phyloP scores from a whole-genome alignment of 371 early-diverging fungal species.

The Mucor indicus region DNA sequence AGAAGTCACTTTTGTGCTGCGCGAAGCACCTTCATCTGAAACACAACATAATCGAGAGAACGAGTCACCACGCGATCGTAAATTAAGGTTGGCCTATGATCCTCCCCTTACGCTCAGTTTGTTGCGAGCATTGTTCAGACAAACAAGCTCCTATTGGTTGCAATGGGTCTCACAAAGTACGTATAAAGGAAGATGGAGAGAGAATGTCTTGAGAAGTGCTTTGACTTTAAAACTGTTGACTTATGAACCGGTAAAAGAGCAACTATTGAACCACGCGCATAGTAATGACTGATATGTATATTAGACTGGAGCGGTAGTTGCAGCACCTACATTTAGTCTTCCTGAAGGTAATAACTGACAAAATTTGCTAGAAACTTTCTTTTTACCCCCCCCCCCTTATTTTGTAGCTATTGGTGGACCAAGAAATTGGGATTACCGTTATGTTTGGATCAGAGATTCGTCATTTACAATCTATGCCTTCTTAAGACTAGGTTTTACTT shows the following conservation, averaged over 20 bases:
- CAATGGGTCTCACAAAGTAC: conserved; percentile 63
- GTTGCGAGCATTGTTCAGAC: conserved; percentile 53
- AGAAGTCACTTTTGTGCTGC: conserved; percentile 62
- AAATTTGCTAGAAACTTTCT: too few relatives aligned
- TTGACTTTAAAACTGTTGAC: conserved; percentile 75
- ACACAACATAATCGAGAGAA: not conserved
- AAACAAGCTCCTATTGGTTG: conserved; percentile 71
- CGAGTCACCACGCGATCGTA: conserved; percentile 8
- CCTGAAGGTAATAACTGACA: too few relatives aligned
- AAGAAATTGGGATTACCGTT: conserved; percentile 86
- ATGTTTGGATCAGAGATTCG: conserved; percentile 80
- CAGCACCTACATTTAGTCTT: conserved; percentile 77
- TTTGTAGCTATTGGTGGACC: conserved; percentile 64
- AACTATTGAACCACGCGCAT: not conserved
- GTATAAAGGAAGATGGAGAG: conserved; percentile 77
- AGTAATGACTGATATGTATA: too few relatives aligned
- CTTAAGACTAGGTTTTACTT: conserved; percentile 69
- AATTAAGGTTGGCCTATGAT: conserved; percentile 30
- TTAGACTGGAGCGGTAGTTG: conserved; percentile 79
- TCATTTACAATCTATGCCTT: conserved; percentile 84
- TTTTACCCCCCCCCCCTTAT: too few relatives aligned
- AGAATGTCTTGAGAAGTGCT: conserved; percentile 72
- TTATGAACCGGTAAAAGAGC: conserved; percentile 63
- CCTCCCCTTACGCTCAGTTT: conserved; percentile 57
- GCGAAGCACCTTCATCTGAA: conserved; percentile 46